phyloP scores from a whole-genome alignment of 202 grass and related monocot genomes.

The Tripidium arundinaceum region DNA sequence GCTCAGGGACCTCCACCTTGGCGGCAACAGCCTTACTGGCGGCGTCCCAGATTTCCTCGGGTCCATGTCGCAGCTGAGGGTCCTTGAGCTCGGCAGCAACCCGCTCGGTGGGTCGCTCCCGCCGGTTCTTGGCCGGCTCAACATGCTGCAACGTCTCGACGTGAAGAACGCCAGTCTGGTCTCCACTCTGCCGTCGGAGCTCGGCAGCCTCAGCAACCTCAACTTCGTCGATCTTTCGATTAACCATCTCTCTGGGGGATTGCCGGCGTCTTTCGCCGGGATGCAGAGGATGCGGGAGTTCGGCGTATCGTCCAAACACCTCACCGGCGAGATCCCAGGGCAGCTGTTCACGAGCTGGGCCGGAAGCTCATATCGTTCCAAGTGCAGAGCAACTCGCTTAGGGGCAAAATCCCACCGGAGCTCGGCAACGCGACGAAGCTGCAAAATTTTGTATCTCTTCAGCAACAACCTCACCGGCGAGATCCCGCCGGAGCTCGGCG shows the following conservation, averaged over 20 bases:
- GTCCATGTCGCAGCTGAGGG: conserved; percentile 42
- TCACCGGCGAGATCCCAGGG: conserved; percentile 46
- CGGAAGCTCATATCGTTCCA: conserved; percentile 65
- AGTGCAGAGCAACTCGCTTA: conserved; percentile 28
- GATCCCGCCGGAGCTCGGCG: conserved; percentile 56
- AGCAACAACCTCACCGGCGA: conserved; percentile 41
- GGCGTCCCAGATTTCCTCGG: conserved; percentile 58
- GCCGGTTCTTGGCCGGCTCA: conserved; percentile 55
- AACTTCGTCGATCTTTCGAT: conserved; percentile 15
- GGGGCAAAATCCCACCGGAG: conserved; percentile 37
- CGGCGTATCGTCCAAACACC: conserved; percentile 47
- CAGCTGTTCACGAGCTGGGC: conserved; percentile 49
- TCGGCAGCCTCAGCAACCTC: conserved; percentile 51
- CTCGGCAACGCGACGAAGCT: conserved; percentile 44
- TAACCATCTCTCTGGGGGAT: conserved; percentile 46
- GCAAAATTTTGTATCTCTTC: conserved; percentile 7
- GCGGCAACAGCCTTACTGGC: conserved; percentile 33
- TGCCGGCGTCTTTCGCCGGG: conserved; percentile 38
- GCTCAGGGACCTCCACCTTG: conserved; percentile 54
- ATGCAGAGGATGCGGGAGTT: conserved; percentile 57
- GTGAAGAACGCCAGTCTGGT: conserved; percentile 26
- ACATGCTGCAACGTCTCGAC: conserved; percentile 45
- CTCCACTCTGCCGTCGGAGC: conserved; percentile 49
- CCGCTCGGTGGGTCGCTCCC: conserved; percentile 42
- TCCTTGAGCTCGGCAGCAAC: conserved; percentile 54